Evolutionary conservation across 148 eudicot genomes (phyloP).

Genomic region (Heliamphora exappendiculata): DNA sequence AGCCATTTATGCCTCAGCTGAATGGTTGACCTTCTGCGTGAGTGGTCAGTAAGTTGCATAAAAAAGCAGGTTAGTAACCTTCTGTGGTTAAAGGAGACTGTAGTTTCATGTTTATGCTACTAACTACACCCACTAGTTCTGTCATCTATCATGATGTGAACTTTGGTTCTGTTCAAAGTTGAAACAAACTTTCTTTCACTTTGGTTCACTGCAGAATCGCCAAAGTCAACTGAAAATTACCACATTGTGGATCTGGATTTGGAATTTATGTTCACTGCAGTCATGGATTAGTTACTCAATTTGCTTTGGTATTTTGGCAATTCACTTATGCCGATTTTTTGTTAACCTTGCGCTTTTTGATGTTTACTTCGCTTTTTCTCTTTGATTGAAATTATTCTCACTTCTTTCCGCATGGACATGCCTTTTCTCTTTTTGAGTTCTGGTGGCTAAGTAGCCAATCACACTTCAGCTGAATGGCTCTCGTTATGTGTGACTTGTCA

Average conservation of each 20-base stretch:
- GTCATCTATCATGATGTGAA: no score
- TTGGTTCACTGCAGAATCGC: not conserved
- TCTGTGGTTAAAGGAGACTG: no score
- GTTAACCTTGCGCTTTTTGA: not conserved
- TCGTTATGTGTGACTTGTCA: constrained; percentile 51
- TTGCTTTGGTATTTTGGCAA: not conserved
- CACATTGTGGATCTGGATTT: not conserved
- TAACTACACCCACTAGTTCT: not conserved
- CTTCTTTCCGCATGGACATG: not conserved
- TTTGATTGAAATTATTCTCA: not conserved
- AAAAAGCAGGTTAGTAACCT: no score
- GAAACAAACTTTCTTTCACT: not conserved
- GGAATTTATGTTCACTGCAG: not conserved
- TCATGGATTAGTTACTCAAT: not conserved
- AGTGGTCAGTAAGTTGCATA: constrained; percentile 54
- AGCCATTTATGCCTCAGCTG: constrained; percentile 36
- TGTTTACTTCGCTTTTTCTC: not conserved
- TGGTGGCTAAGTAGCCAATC: constrained; percentile 68
- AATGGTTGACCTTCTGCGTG: constrained; percentile 31
- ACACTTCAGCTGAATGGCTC: constrained; percentile 32
- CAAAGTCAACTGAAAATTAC: not conserved
- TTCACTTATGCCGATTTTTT: no score
- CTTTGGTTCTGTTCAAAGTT: no score
- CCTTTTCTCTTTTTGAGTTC: not conserved
- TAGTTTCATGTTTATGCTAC: constrained; percentile 14